Evolutionary conservation across 768 basidiomycete species (phyloP), one percentile per base, ranked within the genome.

Genomic region (Tricholoma sp.): DNA sequence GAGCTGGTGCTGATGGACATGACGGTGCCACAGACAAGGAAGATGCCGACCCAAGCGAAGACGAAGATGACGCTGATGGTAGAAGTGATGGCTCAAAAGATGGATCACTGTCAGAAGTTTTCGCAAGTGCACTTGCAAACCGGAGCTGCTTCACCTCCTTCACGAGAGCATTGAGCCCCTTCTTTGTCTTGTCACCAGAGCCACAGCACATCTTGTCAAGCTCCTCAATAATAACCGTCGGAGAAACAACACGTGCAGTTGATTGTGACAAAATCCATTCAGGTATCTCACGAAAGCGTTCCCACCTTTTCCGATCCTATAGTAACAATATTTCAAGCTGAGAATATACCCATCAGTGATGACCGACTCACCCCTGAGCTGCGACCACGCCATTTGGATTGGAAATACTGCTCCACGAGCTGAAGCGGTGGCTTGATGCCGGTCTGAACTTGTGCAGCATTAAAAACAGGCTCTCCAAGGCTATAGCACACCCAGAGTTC

Each of bases 401-500:
- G 55, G 32, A 69, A 67, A 16, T 59, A 50, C 21, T 59, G 34
- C 41, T 70, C 67, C 11, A 69, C 62, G 0, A 61, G 18, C 11
- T 59, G 60, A 27, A 72, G 56, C 1, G 68, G 69, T 11, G 65
- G 71, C 34, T 69, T 66, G 37, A 64, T 31, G 4, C 69, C 65
- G 1, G 63, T 66, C 43, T 67, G 64, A 21, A 43, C 39, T 7
- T 62, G 62, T 0, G 58, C 49, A 1, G 32, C 54, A 45, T 66
- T 47, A 14, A 57, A 59, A 5, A 65, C 62, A 7, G 50, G 24
- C 41, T 68, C 65, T 9, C 68, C 67, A 22, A 57, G 29, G 24
- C 43, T 54, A 29, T 62, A 71, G 18, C 59, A 58, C 0, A 43
- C 27, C 64, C 66, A 69, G 6, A 66, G 47, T 2, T 62, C 64